Base-by-base conservation (phyloP, 768 basidiomycete species). In the Russula griseocarnosa region DNA sequence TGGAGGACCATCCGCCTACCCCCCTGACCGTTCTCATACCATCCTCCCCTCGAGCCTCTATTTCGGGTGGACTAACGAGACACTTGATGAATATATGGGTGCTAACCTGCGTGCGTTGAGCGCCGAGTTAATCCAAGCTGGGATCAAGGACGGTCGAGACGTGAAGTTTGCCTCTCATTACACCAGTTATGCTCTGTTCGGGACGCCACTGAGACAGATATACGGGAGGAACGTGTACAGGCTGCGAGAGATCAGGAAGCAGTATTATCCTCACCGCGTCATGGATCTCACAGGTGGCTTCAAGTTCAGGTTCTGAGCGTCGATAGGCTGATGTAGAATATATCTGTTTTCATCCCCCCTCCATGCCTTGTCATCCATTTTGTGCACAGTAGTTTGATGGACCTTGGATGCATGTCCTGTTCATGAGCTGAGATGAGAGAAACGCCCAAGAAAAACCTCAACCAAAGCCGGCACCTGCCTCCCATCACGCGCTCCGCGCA, bases 211-310 rank as follows among this genome's bases (percentile, higher is more conserved):
- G 26, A 72, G 77, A 56, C 62, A 71, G 8, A 74, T 89, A 30
- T 87, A 83, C 66, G 85, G 83, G 2, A 66, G 51, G 3, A 82
- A 86, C 63, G 57, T 87, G 3, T 69, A 70, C 13, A 71, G 54
- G 56, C 67, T 87, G 62, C 64, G 70, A 59, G 65, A 59, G 10
- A 71, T 87, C 18, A 83, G 81, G 69, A 69, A 64, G 60, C 58
- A 54, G 24, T 76, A 83, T 57, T 86, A 89, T 71, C 86, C 86
- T 0, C 54, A 73, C 11, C 78, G 83, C 68, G 77, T 87, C 42
- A 88, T 89, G 86, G 80, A 78, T 16, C 79, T 86, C 20, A 78
- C 86, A n/a, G 86, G 86, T 5, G 87, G 86, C 7, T 87, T 79
- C 71, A 86, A 84, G 32, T 32, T 32, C 32, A 32, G 32, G 72